A percentile compares a stretch with the other conserved stretches of the same genome.
These are phyloP conservation scores for Exophiala mesophila DNA, from an alignment of 2,329 filamentous ascomycete genomes.

Conservation along the genomic window DNA sequence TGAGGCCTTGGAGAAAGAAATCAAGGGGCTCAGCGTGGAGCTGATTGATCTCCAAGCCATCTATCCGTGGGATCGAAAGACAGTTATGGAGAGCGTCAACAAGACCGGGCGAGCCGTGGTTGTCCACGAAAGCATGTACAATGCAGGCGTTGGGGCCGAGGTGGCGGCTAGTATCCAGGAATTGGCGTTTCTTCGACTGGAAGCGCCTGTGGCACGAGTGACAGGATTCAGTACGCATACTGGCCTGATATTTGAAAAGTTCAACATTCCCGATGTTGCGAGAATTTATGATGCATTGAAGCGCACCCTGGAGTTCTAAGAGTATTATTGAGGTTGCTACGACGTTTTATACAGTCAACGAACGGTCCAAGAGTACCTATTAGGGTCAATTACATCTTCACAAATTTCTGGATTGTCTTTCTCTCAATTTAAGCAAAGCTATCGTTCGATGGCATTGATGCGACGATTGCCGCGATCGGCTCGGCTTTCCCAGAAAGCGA, in stretches of 20 bases:
- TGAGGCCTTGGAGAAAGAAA: constrained; percentile 66
- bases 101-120: constrained; percentile 84
- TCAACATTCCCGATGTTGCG: constrained; percentile 78
- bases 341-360: too few species aligned
- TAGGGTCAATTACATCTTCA: too few species aligned
- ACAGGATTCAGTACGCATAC: constrained; percentile 87
- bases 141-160: constrained; percentile 82
- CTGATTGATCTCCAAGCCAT: constrained; percentile 83
- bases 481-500: too few species aligned
- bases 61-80: constrained; percentile 85
- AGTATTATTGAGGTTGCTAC: too few species aligned
- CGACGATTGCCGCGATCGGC: too few species aligned
- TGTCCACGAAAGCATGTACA: constrained; percentile 89
- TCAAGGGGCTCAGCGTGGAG: constrained; percentile 68
- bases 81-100: constrained; percentile 72
- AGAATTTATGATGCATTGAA: constrained; percentile 69
- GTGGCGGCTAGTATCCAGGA: constrained; percentile 86
- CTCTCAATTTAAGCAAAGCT: too few species aligned
- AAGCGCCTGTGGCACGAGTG: constrained; percentile 78
- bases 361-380: too few species aligned
- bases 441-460: too few species aligned
- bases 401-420: too few species aligned
- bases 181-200: constrained; percentile 74
- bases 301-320: constrained; percentile 60
- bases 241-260: constrained; percentile 72